phyloP scores from a whole-genome alignment of 108 stramenopile species.

The Discostella stelligeroides region DNA sequence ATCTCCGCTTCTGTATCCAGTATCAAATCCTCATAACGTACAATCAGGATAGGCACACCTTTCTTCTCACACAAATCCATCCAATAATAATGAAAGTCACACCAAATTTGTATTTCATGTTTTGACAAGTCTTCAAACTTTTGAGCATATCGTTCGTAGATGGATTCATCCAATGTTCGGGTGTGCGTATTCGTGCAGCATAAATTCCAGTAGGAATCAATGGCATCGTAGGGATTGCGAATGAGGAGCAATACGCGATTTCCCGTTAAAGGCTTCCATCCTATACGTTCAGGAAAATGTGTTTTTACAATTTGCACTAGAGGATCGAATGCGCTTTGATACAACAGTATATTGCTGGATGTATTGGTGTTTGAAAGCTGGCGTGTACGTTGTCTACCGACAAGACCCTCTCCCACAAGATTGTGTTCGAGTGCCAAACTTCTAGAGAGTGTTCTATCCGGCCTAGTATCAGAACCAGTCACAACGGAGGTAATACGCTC shows the following conservation, averaged over 20 bases:
- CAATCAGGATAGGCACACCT: slow-evolving; percentile 50
- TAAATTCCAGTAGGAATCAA: slow-evolving; percentile 95
- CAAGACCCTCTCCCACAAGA: slow-evolving; percentile 88
- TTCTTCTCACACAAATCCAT: slow-evolving; percentile 46
- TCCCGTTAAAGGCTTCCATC: slow-evolving; percentile 52
- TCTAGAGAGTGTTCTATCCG: slow-evolving; percentile 79
- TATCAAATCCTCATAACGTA: slow-evolving; percentile 85
- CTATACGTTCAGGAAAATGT: slow-evolving; percentile 94
- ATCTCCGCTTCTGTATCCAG: slow-evolving; percentile 53
- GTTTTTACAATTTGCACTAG: slow-evolving; percentile 74
- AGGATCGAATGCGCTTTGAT: slow-evolving; percentile 41
- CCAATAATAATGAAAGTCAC: slow-evolving; percentile 71
- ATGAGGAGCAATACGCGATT: slow-evolving; percentile 80
- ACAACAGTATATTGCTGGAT: too few relatives aligned
- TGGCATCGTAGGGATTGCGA: slow-evolving; percentile 97
- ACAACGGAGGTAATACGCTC: slow-evolving; percentile 79
- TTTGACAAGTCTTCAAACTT: slow-evolving; percentile 63
- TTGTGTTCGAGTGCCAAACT: slow-evolving; percentile 64
- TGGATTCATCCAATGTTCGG: slow-evolving; percentile 70
- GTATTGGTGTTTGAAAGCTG: slow-evolving; percentile 19
- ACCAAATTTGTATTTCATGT: slow-evolving; percentile 82
- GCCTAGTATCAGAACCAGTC: slow-evolving; percentile 94
- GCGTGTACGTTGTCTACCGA: slow-evolving; percentile 14
- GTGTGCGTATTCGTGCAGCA: slow-evolving; percentile 94
- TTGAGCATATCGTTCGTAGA: slow-evolving; percentile 61